phyloP scores from a whole-genome alignment of 2,329 filamentous ascomycete species.

The Diaporthe longicolla region DNA sequence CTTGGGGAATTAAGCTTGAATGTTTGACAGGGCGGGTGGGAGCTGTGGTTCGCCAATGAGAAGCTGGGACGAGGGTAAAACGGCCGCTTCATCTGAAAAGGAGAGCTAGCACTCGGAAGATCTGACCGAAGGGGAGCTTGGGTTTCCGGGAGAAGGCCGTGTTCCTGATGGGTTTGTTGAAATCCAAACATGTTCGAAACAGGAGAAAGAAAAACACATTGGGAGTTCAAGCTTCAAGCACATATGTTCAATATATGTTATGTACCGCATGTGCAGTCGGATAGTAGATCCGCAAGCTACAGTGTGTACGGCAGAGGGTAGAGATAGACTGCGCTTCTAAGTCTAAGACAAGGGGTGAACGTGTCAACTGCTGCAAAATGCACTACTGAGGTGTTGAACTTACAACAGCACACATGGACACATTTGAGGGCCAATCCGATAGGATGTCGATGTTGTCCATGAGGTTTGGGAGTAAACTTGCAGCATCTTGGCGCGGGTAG shows the following conservation, averaged over 20 bases:
- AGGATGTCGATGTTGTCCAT: neutral
- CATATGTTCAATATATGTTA: neutral
- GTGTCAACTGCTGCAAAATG: neutral
- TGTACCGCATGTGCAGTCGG: neutral
- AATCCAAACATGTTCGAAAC: conserved; percentile 24
- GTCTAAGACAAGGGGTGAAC: neutral
- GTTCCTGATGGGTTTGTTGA: neutral
- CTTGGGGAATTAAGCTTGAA: conserved; percentile 29
- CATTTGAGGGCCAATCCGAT: conserved; percentile 1
- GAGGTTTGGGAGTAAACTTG: conserved; percentile 11
- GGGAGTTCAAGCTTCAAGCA: neutral
- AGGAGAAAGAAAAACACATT: neutral
- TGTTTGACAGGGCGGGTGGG: conserved; percentile 11
- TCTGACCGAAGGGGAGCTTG: conserved; percentile 12
- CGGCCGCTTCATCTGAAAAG: conserved; percentile 32
- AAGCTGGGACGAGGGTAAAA: conserved; percentile 26
- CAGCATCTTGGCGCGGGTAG: conserved; percentile 14
- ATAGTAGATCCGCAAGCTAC: neutral
- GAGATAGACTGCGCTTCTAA: too few relatives aligned
- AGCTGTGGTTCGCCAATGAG: conserved; percentile 18
- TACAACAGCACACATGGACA: neutral
- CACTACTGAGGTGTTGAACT: too few relatives aligned
- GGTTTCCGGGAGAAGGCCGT: neutral
- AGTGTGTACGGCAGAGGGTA: too few relatives aligned
- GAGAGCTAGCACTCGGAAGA: conserved; percentile 27